phyloP scores from a whole-genome alignment of 805 yeast genomes.

The Cyberlindnera veronae region DNA sequence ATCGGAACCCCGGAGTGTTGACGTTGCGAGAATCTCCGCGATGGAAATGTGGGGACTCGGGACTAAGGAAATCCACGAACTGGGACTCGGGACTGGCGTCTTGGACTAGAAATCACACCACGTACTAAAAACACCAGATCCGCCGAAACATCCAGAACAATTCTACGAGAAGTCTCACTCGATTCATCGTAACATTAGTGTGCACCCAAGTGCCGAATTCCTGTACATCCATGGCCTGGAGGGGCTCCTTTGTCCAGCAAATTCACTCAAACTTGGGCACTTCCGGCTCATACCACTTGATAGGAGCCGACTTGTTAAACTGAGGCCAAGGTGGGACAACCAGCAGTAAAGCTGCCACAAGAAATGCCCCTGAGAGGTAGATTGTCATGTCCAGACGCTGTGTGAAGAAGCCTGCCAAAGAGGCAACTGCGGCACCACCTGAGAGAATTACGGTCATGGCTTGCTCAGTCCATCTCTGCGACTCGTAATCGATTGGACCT shows the following conservation, averaged over 20 bases:
- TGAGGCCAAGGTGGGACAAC: slow-evolving; percentile 22
- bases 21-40: slow-evolving; percentile 10
- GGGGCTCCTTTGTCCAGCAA: background rate
- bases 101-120: too few relatives aligned
- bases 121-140: too few relatives aligned
- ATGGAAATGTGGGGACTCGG: background rate
- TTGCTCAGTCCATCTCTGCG: slow-evolving; percentile 14
- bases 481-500: slow-evolving; percentile 20
- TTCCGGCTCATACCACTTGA: slow-evolving; percentile 19
- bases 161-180: too few relatives aligned
- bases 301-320: slow-evolving; percentile 9
- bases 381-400: slow-evolving; percentile 9
- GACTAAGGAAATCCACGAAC: too few relatives aligned
- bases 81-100: too few relatives aligned
- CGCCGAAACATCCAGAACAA: too few relatives aligned
- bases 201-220: too few relatives aligned
- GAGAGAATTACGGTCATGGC: slow-evolving; percentile 5
- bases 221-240: background rate
- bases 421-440: slow-evolving; percentile 12
- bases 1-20: too few relatives aligned
- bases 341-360: slow-evolving; percentile 7
- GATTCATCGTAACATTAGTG: too few relatives aligned
- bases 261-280: slow-evolving; percentile 11
- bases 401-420: slow-evolving; percentile 11
- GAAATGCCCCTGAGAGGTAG: background rate